Conservation (phyloP, 2,329 filamentous ascomycete species). For the Alternaria triticina region DNA sequence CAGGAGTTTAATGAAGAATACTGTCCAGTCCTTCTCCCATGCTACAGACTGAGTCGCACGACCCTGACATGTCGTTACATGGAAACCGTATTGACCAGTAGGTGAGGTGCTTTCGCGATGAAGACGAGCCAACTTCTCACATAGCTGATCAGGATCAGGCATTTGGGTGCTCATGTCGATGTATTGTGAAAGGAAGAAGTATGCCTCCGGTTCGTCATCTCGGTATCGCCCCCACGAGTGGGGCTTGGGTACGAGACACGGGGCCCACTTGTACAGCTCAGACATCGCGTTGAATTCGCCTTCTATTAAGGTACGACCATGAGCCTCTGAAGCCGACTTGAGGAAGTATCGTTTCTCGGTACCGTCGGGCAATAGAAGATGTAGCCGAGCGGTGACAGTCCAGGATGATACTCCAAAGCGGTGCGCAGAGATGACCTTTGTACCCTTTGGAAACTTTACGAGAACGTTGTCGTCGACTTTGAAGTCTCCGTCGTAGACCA, state of each 20-base stretch:
- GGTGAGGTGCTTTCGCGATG: not conserved
- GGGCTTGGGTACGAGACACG: not conserved
- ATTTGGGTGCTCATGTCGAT: not conserved
- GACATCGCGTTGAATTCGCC: not conserved
- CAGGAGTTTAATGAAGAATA: not conserved
- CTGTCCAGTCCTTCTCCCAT: not conserved
- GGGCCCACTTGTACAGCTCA: not conserved
- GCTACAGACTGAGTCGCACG: not conserved
- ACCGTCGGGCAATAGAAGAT: not conserved
- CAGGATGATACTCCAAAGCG: not conserved
- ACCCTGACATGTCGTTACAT: not conserved
- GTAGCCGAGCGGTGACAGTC: not conserved
- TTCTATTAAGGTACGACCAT: not conserved
- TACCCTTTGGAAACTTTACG: fast-evolving
- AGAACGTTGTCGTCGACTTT: not conserved
- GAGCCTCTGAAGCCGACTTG: not conserved
- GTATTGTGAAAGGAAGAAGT: not conserved
- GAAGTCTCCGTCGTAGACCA: not conserved
- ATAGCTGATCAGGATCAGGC: not conserved
- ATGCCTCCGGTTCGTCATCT: not conserved
- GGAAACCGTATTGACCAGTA: not conserved
- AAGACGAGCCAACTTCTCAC: not conserved
- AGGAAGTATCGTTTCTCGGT: not conserved
- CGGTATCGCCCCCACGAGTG: not conserved
- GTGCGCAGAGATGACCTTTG: not conserved